These are phyloP conservation scores for Neoarthrinium moseri DNA, from an alignment of 2,329 filamentous ascomycete genomes.

Conservation along the genomic window DNA sequence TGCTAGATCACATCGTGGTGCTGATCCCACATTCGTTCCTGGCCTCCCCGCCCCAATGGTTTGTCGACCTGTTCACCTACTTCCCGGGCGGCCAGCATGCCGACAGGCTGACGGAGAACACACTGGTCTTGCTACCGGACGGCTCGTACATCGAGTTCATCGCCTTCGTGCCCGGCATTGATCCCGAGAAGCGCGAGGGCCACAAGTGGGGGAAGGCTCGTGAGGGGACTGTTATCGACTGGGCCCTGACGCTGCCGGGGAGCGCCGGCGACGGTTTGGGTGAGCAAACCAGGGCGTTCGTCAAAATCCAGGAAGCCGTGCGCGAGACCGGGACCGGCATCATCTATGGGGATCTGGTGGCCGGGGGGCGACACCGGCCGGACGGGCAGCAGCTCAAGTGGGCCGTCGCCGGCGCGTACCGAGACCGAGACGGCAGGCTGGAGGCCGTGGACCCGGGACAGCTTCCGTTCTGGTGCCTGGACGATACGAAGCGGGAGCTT, in stretches of 20 bases:
- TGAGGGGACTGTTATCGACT: conserved; percentile 56
- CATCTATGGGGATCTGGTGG: conserved; percentile 45
- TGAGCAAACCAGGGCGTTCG: conserved; percentile 23
- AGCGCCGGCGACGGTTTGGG: conserved; percentile 16
- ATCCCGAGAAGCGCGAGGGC: conserved; percentile 34
- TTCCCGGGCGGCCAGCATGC: conserved; percentile 61
- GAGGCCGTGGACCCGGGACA: conserved; percentile 40
- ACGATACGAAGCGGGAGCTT: conserved; percentile 54
- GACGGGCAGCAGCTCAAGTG: conserved; percentile 59
- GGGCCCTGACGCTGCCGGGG: conserved; percentile 51
- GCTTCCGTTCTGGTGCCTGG: conserved; percentile 66
- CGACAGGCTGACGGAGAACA: conserved; percentile 60
- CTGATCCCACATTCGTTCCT: conserved; percentile 54
- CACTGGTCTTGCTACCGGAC: conserved; percentile 60
- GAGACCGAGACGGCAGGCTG: conserved; percentile 10
- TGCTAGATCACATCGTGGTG: conserved; percentile 64
- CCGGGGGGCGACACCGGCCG: conserved; percentile 52
- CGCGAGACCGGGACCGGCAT: conserved; percentile 29
- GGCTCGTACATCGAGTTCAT: conserved; percentile 68
- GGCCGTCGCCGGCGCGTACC: conserved; percentile 48
- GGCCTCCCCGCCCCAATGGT: conserved; percentile 43
- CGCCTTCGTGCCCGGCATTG: conserved; percentile 51
- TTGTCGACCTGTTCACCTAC: conserved; percentile 55
- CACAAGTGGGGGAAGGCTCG: conserved; percentile 59
- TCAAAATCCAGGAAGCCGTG: conserved; percentile 35